Evolutionary conservation across 108 stramenopile genomes (phyloP), one percentile per base, ranked within the genome.

Genomic region (Pseudonitzschia multiseries): DNA sequence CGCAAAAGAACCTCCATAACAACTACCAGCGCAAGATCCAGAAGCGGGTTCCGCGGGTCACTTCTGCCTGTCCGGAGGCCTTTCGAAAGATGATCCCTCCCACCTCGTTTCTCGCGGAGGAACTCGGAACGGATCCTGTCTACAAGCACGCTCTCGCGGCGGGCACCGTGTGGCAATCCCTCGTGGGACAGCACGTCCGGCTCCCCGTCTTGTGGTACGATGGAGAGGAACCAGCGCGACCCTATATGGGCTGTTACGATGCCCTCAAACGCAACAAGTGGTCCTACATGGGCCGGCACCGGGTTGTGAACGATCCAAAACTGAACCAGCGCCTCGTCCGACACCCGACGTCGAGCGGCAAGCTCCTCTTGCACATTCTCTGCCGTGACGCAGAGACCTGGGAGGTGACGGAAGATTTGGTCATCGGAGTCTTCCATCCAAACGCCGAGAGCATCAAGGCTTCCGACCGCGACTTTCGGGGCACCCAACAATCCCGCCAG

Each of bases 341-440:
- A 15, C 70, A 75, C 44, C 74, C 89, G 18, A 67, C 82, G 42
- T 78, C 87, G 6, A 75, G 87, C 2, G 93, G 93, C 5, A 83
- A 87, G 57, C 67, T 94, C 31, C 56, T 94, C 29, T 40, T 94
- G 60, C 89, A 90, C 54, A 44, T 94, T 33, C 50, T 92, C 12
- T 78, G 92, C 2, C 73, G 82, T 28, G 91, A 89, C 63, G 59
- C 81, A 51, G 65, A 80, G 44, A 77, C 81, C 0, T 57, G 69
- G 27, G 56, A 79, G 22, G 73, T 86, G 15, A 69, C 80, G 22
- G 72, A 81, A 41, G 90, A 94, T 54, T 72, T 94, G 69, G 88
- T 77, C 13, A 73, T 94, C 26, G 93, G 93, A 4, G 81, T 81
- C 63, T 92, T 83, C 48, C 90, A 94, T 73, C 93, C 93, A 8